phyloP scores from a whole-genome alignment of 2,329 filamentous ascomycete genomes.

The Colletotrichum noveboracense region DNA sequence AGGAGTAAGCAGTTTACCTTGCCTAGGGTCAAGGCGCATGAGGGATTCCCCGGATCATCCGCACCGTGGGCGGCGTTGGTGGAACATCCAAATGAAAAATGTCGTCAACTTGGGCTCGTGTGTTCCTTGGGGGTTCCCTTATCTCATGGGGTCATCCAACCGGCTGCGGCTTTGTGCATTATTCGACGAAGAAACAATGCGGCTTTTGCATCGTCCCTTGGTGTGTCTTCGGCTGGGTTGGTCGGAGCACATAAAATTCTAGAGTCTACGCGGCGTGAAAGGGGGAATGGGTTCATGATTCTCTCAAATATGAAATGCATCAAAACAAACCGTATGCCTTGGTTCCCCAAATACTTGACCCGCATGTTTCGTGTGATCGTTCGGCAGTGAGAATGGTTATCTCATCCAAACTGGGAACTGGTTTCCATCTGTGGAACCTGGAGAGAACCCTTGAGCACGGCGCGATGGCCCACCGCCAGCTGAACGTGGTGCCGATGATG shows the following conservation, averaged over 20 bases:
- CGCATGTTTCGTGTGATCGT: neutral
- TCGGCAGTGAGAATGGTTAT: neutral
- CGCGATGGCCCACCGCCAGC: too few relatives aligned
- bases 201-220: constrained; percentile 21
- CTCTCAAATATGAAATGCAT: constrained; percentile 26
- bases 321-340: neutral
- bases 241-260: constrained; percentile 15
- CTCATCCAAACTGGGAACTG: fast-evolving
- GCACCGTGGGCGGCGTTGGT: constrained; percentile 22
- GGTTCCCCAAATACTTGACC: neutral
- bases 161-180: constrained; percentile 20
- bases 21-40: constrained; percentile 18
- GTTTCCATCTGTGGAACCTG: neutral
- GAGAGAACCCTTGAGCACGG: neutral
- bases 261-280: constrained; percentile 25
- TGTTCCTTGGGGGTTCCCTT: constrained; percentile 11
- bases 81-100: constrained; percentile 22
- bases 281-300: constrained; percentile 27
- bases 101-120: constrained; percentile 17
- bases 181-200: constrained; percentile 10
- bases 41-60: constrained; percentile 23
- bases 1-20: constrained; percentile 72
- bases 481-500: too few relatives aligned
- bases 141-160: constrained; percentile 3
- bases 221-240: constrained; percentile 3